Conservation (phyloP, 352 stramenopile genomes). For the Pythium vanterpoolii region DNA sequence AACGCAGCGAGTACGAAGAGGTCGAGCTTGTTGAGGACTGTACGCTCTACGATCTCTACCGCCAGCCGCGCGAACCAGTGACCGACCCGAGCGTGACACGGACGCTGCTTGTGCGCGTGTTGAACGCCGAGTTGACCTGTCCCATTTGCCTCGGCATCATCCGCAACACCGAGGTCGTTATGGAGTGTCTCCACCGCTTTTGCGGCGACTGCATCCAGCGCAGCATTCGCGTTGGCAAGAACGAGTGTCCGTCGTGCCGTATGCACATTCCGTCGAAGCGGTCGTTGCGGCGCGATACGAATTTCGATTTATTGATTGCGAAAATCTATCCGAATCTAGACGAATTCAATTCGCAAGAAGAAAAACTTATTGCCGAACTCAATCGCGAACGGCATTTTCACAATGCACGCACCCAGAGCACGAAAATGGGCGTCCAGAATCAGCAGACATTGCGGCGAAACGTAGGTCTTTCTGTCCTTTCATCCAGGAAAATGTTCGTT, state of each 20-base stretch:
- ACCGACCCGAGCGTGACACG: slow-evolving; percentile 50
- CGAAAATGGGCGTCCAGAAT: slow-evolving; percentile 63
- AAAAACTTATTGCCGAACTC: slow-evolving; percentile 76
- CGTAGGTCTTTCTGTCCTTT: slow-evolving; percentile 18
- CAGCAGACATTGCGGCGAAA: slow-evolving; percentile 62
- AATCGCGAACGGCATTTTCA: slow-evolving; percentile 82
- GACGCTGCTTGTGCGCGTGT: slow-evolving; percentile 56
- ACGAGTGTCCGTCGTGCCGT: slow-evolving; percentile 87
- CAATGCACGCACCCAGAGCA: slow-evolving; percentile 75
- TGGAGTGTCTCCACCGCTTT: slow-evolving; percentile 91
- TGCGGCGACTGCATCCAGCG: slow-evolving; percentile 89
- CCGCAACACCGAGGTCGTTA: slow-evolving; percentile 83
- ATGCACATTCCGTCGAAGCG: slow-evolving; percentile 88
- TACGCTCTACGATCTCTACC: slow-evolving; percentile 89
- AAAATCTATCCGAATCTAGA: slow-evolving; percentile 86
- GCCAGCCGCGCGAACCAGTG: slow-evolving; percentile 65
- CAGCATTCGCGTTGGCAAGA: slow-evolving; percentile 79
- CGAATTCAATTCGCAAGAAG: slow-evolving; percentile 73
- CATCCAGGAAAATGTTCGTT: not conserved
- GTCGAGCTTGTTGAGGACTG: slow-evolving; percentile 83
- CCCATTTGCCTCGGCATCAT: slow-evolving; percentile 88
- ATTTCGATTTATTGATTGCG: slow-evolving; percentile 84
- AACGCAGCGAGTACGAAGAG: slow-evolving; percentile 84
- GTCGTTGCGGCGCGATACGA: slow-evolving; percentile 74
- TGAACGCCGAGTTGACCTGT: slow-evolving; percentile 85